Conservation (phyloP, 2,329 filamentous ascomycete genomes). For the Raffaelea ambrosiae region DNA sequence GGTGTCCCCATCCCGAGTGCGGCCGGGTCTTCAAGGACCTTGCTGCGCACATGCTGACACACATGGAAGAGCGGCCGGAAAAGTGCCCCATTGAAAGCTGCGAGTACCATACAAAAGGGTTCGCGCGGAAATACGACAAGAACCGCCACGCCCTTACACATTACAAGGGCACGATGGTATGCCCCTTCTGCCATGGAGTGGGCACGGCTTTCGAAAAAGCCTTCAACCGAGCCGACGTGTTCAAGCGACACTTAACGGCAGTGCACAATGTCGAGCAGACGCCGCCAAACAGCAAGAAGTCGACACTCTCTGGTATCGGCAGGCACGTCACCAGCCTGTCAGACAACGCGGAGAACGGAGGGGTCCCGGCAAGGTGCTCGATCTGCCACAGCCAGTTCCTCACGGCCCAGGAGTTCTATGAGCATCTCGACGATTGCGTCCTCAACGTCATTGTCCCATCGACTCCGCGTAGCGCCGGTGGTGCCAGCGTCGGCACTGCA, state of each 20-base stretch:
- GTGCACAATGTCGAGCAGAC: conserved; percentile 93
- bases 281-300: conserved; percentile 79
- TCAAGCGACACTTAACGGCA: conserved; percentile 89
- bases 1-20: conserved; percentile 49
- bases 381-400: conserved; percentile 75
- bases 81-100: conserved; percentile 93
- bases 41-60: conserved; percentile 90
- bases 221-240: conserved; percentile 94
- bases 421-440: conserved; percentile 72
- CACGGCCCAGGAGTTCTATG: conserved; percentile 93
- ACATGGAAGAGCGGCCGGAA: conserved; percentile 86
- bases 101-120: conserved; percentile 90
- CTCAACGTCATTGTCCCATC: conserved; percentile 49
- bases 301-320: conserved; percentile 29
- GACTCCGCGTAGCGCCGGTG: conserved; percentile 22
- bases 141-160: conserved; percentile 93
- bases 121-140: conserved; percentile 96
- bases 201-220: conserved; percentile 86
- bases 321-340: conserved; percentile 8
- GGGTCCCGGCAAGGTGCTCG: conserved; percentile 63
- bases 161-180: conserved; percentile 97
- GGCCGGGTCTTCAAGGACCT: conserved; percentile 55
- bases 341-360: conserved; percentile 3
- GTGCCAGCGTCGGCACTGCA: neutral
- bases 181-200: conserved; percentile 86